A percentile compares a stretch with the other conserved stretches of the same genome.
Evolutionary conservation across 768 basidiomycete genomes (phyloP).

Genomic region (Artomyces pyxidatus): DNA sequence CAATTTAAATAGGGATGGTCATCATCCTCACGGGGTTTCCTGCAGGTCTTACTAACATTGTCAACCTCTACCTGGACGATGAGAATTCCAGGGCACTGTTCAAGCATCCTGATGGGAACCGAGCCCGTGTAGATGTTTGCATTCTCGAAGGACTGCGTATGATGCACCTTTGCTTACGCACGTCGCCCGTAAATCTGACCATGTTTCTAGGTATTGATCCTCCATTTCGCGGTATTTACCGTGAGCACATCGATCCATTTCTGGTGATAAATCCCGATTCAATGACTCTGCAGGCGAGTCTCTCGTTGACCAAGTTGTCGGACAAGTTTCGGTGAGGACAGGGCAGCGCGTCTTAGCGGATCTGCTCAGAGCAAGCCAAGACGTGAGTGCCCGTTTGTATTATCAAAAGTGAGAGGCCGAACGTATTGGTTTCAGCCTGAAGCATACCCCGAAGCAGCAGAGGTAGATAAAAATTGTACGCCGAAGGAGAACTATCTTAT

Average conservation of each 20-base stretch:
- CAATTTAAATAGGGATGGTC: neutral
- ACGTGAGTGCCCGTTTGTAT: conserved; percentile 30
- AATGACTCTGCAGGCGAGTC: conserved; percentile 43
- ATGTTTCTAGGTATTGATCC: conserved; percentile 56
- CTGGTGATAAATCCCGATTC: neutral
- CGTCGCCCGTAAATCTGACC: neutral
- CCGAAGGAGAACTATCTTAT: conserved; percentile 38
- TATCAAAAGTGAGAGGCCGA: neutral
- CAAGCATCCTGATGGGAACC: conserved; percentile 28
- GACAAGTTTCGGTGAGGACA: conserved; percentile 34
- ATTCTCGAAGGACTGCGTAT: conserved; percentile 65
- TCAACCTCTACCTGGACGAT: conserved; percentile 56
- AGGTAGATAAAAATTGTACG: conserved; percentile 36
- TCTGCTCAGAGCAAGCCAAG: conserved; percentile 43
- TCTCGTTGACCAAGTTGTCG: conserved; percentile 35
- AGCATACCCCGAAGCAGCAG: conserved; percentile 41
- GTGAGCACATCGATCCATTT: conserved; percentile 28
- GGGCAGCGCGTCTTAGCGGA: conserved; percentile 56
- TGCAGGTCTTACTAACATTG: conserved; percentile 57
- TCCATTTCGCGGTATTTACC: conserved; percentile 61
- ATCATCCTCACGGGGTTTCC: conserved; percentile 1
- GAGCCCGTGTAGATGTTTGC: conserved; percentile 40
- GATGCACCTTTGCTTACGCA: conserved; percentile 21
- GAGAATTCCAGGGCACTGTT: conserved; percentile 18
- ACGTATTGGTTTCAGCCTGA: conserved; percentile 35